Percentiles rank a stretch among this genome's conserved stretches.
phyloP scores from a whole-genome alignment of 768 basidiomycete species.

The Saitozyma podzolica region DNA sequence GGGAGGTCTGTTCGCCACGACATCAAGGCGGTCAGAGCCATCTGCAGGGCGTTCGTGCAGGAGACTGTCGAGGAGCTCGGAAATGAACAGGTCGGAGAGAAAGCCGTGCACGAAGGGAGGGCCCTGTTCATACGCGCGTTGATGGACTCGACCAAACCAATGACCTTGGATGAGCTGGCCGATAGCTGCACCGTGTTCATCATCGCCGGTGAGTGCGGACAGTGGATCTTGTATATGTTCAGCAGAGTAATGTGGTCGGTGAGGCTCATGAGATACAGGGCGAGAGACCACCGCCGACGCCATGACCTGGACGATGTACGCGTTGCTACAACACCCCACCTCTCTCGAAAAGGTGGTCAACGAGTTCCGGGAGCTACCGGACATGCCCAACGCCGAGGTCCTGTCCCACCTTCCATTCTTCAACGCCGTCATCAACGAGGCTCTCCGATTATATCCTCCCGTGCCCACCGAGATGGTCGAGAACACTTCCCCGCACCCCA shows the following conservation, averaged over 20 bases:
- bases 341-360: too few species aligned
- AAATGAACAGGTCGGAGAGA: background rate
- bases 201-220: slow-evolving; percentile 28
- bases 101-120: slow-evolving; percentile 5
- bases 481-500: slow-evolving; percentile 9
- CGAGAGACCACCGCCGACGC: slow-evolving; percentile 40
- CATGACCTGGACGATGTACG: slow-evolving; percentile 32
- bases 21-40: slow-evolving; percentile 6
- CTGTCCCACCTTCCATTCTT: slow-evolving; percentile 12
- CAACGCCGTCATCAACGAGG: slow-evolving; percentile 31
- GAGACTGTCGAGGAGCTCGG: background rate
- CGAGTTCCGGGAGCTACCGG: too few species aligned
- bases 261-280: slow-evolving; percentile 8
- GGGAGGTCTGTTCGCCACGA: slow-evolving; percentile 13
- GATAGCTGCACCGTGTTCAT: slow-evolving; percentile 32
- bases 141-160: slow-evolving; percentile 1
- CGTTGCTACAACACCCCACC: slow-evolving; percentile 21
- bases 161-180: slow-evolving; percentile 15
- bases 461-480: slow-evolving; percentile 29
- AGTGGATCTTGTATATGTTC: too few species aligned
- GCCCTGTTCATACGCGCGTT: background rate
- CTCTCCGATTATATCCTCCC: slow-evolving; percentile 34
- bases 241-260: too few species aligned
- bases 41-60: slow-evolving; percentile 10
- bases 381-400: too few species aligned